Percentiles rank a stretch among this genome's conserved stretches.
These are phyloP conservation scores for Pichia occidentalis DNA, from an alignment of 805 yeast genomes.

Conservation along the genomic window DNA sequence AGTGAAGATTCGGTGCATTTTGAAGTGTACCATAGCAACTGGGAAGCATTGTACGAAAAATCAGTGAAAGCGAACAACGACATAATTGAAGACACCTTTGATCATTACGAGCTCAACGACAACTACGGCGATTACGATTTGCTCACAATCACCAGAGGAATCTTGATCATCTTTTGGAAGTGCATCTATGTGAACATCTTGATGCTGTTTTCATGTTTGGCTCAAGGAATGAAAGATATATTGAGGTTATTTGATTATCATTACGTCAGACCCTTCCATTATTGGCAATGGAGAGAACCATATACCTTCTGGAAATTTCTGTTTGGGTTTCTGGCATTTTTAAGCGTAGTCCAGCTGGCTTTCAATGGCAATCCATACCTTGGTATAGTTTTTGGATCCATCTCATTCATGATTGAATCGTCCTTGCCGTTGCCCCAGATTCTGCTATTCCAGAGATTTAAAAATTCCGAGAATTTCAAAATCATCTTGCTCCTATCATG, in stretches of 20 bases:
- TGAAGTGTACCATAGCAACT: conserved; percentile 25
- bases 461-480: conserved; percentile 74
- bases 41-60: conserved; percentile 28
- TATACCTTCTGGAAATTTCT: conserved; percentile 38
- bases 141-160: conserved; percentile 4
- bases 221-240: conserved; percentile 30
- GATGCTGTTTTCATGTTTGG: conserved; percentile 11
- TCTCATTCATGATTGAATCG: conserved; percentile 58
- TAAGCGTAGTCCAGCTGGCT: conserved; percentile 19
- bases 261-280: conserved; percentile 54
- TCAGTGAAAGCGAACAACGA: conserved; percentile 18
- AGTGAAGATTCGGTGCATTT: conserved; percentile 36
- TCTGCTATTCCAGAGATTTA: conserved; percentile 55
- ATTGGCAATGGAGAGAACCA: conserved; percentile 74
- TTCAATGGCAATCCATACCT: conserved; percentile 23
- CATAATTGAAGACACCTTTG: conserved; percentile 8
- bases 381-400: conserved; percentile 29
- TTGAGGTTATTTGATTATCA: conserved; percentile 65
- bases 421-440: conserved; percentile 74
- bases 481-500: conserved; percentile 70
- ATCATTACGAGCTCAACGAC: conserved; percentile 11
- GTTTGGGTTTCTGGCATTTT: conserved; percentile 30
- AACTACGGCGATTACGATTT: conserved; percentile 1
- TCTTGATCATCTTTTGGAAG: conserved; percentile 10
- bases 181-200: conserved; percentile 15